Evolutionary conservation across 2,329 filamentous ascomycete species (phyloP), one percentile per base, ranked within the genome.

Genomic region (Teratosphaeria pseudoeucalypti): DNA sequence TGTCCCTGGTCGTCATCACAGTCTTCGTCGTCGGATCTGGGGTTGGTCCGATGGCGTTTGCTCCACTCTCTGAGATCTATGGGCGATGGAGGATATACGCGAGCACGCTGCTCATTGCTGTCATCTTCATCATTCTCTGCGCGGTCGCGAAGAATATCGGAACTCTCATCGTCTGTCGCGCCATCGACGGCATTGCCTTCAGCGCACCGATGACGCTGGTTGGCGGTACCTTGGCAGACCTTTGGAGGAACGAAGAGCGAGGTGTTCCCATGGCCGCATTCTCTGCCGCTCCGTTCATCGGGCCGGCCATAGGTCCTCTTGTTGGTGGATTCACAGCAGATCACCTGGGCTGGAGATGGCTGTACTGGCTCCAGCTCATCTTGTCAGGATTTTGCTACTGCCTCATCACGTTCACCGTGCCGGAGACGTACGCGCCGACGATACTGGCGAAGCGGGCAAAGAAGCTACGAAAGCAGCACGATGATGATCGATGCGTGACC

Each of bases 361-460:
- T 94, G 0, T 94, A 94, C 77, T 92, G 88, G 87, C 83, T 95
- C 66, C 89, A 92, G 69, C 78, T 94, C 11, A 95, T 95, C 68
- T 71, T 94, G 12, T 78, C 87, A 29, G 85, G 79, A 14, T 70
- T 86, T 55, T 82, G 87, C 66, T 94, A 87, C 84, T 61, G 87
- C 19, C 71, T 92, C 61, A 91, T 94, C 73, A 87, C 86, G 34
- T 92, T 95, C 74, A 94, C 89, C n/a, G 86, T 95, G 0, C 89
- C 90, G 1, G 91, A 95, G 74, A 96, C 91, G 0, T 95, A 94
- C 71, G 86, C 90, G 0, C 90, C 91, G 0, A 88, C 84, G 0
- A 85, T 96, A 56, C 82, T 96, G 16, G 81, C 83, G 10, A 57
- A 62, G 34, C 82, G 90, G 12, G 91, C 91, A 2, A 79, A 80